These are phyloP conservation scores for Wickerhamomyces bovis DNA, from an alignment of 805 yeast species.

Conservation along the genomic window DNA sequence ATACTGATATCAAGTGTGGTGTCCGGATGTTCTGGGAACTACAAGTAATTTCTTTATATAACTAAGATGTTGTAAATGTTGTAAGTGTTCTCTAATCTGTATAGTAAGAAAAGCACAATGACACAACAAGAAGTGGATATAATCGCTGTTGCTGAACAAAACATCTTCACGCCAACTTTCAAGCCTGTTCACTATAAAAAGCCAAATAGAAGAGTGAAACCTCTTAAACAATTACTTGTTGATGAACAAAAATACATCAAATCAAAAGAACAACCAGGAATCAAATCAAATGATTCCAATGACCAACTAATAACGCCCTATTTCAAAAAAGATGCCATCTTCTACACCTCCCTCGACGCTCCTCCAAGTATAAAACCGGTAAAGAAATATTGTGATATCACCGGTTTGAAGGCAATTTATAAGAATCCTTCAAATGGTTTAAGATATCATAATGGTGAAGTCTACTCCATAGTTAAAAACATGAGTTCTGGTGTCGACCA, in stretches of 20 bases:
- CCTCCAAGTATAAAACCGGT: slow-evolving; percentile 83
- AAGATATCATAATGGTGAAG: slow-evolving; percentile 77
- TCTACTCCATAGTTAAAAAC: slow-evolving; percentile 67
- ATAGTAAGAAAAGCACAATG: neutral
- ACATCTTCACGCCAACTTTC: slow-evolving; percentile 40
- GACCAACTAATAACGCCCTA: slow-evolving; percentile 3
- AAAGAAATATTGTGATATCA: slow-evolving; percentile 86
- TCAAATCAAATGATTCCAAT: neutral
- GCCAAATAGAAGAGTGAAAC: slow-evolving; percentile 61
- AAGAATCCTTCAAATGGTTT: slow-evolving; percentile 68
- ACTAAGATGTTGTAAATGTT: too few relatives aligned
- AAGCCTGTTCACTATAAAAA: slow-evolving; percentile 49
- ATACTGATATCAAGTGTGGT: neutral
- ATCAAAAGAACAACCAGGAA: slow-evolving; percentile 13
- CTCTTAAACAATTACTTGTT: slow-evolving; percentile 61
- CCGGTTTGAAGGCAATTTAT: slow-evolving; percentile 79
- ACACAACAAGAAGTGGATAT: slow-evolving; percentile 7
- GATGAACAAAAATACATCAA: slow-evolving; percentile 74
- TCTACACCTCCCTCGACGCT: slow-evolving; percentile 67
- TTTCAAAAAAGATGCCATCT: slow-evolving; percentile 44
- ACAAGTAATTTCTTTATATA: too few relatives aligned
- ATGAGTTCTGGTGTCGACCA: slow-evolving; percentile 92
- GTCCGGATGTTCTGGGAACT: too few relatives aligned
- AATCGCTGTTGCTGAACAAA: slow-evolving; percentile 8
- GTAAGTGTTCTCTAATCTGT: too few relatives aligned